These are phyloP conservation scores for Moesziomyces sp. DNA, from an alignment of 1,284 basidiomycete genomes.

Conservation along the genomic window DNA sequence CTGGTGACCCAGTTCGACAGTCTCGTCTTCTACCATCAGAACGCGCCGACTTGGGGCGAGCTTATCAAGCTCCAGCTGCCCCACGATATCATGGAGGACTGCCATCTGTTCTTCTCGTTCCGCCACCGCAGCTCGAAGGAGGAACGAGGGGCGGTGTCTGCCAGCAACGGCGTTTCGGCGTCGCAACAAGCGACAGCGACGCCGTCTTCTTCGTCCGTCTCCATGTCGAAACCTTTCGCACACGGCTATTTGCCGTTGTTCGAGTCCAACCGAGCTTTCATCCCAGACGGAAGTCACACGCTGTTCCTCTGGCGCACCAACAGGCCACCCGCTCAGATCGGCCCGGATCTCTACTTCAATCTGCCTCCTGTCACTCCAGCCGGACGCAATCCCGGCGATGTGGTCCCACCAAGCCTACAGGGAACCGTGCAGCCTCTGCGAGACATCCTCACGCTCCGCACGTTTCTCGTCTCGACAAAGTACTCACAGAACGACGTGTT, in stretches of 20 bases:
- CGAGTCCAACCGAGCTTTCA: slow-evolving; percentile 79
- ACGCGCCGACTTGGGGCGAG: slow-evolving; percentile 86
- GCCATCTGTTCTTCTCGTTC: slow-evolving; percentile 95
- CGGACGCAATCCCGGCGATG: slow-evolving; percentile 71
- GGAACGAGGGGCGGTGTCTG: slow-evolving; percentile 37
- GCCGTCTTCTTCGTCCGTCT: slow-evolving; percentile 12
- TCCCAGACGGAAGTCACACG: slow-evolving; percentile 89
- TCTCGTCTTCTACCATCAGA: slow-evolving; percentile 73
- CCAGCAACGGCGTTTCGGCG: slow-evolving; percentile 10
- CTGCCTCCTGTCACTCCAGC: slow-evolving; percentile 76
- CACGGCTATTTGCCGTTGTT: slow-evolving; percentile 92
- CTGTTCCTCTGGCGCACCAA: slow-evolving; percentile 70
- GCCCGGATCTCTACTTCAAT: slow-evolving; percentile 71
- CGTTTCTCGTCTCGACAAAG: slow-evolving; percentile 89
- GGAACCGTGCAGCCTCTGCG: slow-evolving; percentile 66
- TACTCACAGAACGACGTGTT: slow-evolving; percentile 92
- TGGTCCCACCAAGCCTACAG: slow-evolving; percentile 53
- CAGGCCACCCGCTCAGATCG: slow-evolving; percentile 70
- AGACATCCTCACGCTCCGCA: slow-evolving; percentile 84
- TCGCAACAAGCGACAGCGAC: slow-evolving; percentile 8
- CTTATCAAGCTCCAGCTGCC: slow-evolving; percentile 87
- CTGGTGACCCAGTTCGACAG: slow-evolving; percentile 84
- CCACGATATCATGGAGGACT: slow-evolving; percentile 76
- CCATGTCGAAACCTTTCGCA: slow-evolving; percentile 76
- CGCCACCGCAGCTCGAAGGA: slow-evolving; percentile 76